Evolutionary conservation across 1,139 yeast species (phyloP), one percentile per base, ranked within the genome.

Genomic region (Debaryomyces coudertii): DNA sequence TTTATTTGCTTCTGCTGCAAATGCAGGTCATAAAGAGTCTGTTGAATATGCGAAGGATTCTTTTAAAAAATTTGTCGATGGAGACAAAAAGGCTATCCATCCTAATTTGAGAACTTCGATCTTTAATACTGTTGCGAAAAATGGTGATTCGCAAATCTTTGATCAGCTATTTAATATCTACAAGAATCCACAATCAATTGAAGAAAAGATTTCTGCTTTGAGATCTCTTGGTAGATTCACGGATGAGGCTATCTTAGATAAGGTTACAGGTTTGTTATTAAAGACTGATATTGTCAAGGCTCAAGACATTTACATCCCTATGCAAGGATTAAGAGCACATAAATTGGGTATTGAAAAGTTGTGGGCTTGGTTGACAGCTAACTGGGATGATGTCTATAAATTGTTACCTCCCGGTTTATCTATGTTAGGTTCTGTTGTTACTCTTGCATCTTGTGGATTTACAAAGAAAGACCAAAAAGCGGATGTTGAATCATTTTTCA

Each of bases 221-320:
- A 77, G 86, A 63, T 66, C 89, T 2, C 73, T 92, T 40, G 97
- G 97, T 61, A 69, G 79, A 57, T 85, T 88, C 61, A 79, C 76
- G 51, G 79, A 85, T 53, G 69, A 73, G 5, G 74, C 73, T 40
- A 70, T 88, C 45, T 74, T 87, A 50, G 69, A 79, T 54, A 83
- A 81, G 66, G 83, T 90, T 11, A 71, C 87, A 43, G 76, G 68
- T 3, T 73, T 79, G 58, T 66, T 88, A 52, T 76, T 88, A 51
- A 84, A 87, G 61, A 84, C 90, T 29, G 80, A 85, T 29, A 72
- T 83, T 31, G 76, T 90, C 53, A 85, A 87, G 61, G 72, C 82
- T 25, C 98, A 92, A 72, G 98, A 92, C 66, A 80, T 88, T 47
- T 84, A 83, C 63, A 79, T 85, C 51, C 90, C 95, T 56, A 75